Base-by-base conservation (phyloP, 352 stramenopile genomes). In the Globisporangium camurandrum region DNA sequence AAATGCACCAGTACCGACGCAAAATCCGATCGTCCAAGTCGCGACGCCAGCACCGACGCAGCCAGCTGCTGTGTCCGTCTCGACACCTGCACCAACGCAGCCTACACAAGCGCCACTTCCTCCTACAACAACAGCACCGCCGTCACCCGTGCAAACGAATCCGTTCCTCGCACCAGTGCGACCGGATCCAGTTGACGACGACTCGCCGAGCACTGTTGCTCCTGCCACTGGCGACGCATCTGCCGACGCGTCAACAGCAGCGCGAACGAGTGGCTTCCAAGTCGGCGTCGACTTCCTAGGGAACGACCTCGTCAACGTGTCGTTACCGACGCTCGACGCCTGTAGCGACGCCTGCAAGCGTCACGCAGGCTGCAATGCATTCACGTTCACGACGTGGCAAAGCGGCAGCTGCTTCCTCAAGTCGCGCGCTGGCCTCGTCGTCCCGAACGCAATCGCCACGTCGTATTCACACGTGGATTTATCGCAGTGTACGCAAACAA, bases 261-360 rank as follows among this genome's bases (percentile, higher is more conserved):
- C 33, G 33, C 33, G 33, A 39, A 17, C 27, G 43, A 4, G 45
- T 62, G 9, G 61, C 19, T n/a, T 49, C 43, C 43, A 74, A 24
- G 31, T 62, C 28, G 55, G 58, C 49, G 56, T 69, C 9, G 62
- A 75, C 51, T 75, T 69, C 52, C 44, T 57, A 10, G 62, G 62
- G 9, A 69, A 64, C 55, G 62, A 75, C 50, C 50, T 75, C 26
- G 56, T 56, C 26, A 47, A 56, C 23, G 48, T 51, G 10, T 45
- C 20, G 2, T 43, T 39, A 7, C 17, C 36, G 6, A 60, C 54
- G 1, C 22, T 54, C 12, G 55, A 49, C 11, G 62, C 61, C 39
- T 75, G 66, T 46, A 62, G 57, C 39, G 55, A 36, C 5, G 41
- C 63, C 24, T 74, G 65, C 57, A 39, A 65, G 49, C 36, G 16